Evolutionary conservation across 83 land plant species (phyloP), one percentile per base, ranked within the genome.

Genomic region (Picea abies): DNA sequence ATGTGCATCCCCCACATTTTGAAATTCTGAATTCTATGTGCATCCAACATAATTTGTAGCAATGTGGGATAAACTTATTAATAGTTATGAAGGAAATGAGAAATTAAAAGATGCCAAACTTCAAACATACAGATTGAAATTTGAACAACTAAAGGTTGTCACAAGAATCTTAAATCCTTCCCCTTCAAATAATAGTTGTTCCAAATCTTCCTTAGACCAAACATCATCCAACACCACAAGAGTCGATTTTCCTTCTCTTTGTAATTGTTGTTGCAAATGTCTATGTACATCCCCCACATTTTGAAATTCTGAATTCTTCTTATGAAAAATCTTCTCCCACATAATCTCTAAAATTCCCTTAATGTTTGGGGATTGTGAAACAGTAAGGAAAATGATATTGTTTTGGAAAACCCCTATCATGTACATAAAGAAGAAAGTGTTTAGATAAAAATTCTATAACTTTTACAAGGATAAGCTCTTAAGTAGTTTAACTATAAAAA

Each of bases 151-250:
- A n/a, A n/a, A n/a, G 15, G 77, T 73, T 47, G 77, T 73, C 23
- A 73, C 7, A 73, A 73, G 22, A 12, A 29, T 41, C 58, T 73
- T 73, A 25, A 9, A 73, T 47, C 77, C 77, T 3, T 41, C 29
- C 4, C 26, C 77, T 47, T 73, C 60, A 47, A 73, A 73, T n/a
- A 73, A 47, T 25, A 73, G 44, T 14, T 8, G 9, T 22, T 73
- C 58, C 29, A 73, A 22, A 47, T 73, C 23, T 73, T 58, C 14
- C 20, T 23, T 73, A 15, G 77, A 73, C 77, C 77, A 73, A n/a
- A 73, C 77, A 73, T 73, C 77, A 73, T 73, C 77, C 77, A 73
- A 73, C 14, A 68, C 58, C 60, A 47, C 60, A 15, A 73, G 58
- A 73, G 29, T 73, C 44, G 77, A 26, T 3, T 5, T 41, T 14